Base-by-base conservation (phyloP, 2,329 filamentous ascomycete genomes). In the Penicillium sp. region DNA sequence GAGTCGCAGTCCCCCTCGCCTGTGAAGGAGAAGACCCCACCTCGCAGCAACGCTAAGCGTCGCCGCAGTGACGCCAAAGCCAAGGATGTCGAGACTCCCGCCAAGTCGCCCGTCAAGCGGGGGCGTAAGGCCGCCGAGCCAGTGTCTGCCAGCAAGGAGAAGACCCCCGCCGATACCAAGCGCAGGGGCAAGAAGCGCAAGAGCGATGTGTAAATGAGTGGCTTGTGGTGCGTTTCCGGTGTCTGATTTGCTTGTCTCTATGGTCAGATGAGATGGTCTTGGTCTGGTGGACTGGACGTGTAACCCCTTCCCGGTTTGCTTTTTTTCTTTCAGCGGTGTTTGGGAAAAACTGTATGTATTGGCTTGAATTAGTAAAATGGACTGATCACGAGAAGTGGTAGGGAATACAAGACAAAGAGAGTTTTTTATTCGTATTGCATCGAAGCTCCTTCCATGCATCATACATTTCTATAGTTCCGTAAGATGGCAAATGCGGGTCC, bases 141-240 rank as follows among this genome's bases (percentile, higher is more conserved):
- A 5, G 53, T 48, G 16, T 56, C 67, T 42, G 47, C 68, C 4
- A 61, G 64, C 49, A 76, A 75, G 64, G 73, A 72, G 57, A 65
- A 66, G 23, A 71, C 73, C 2, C 67, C 68, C 4, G 61, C 63
- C 2, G 71, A 74, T 16, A 56, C 51, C 39, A 75, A 73, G 64
- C 70, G 71, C 59, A 64, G 62, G 35, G 71, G 69, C 62, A 79
- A 79, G 71, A 79, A 79, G 74, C 71, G 74, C 59, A 78, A 78
- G 74, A 78, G 75, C 61, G 74, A 77, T 57, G 70, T 59, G 11
- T 64, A 53, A 59, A 26, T 34, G 18, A 49, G 10, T 43, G 11
- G 14, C 30, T 29, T 16, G 13, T 41, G 32, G 18, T 23, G 29
- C 34, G 62, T 41, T 29, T 57, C 30, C 26, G 60, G 66, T 13